A percentile compares a stretch with the other conserved stretches of the same genome.
These are phyloP conservation scores for Veloporphyrellus conicus DNA, from an alignment of 1,284 basidiomycete genomes.

Conservation along the genomic window DNA sequence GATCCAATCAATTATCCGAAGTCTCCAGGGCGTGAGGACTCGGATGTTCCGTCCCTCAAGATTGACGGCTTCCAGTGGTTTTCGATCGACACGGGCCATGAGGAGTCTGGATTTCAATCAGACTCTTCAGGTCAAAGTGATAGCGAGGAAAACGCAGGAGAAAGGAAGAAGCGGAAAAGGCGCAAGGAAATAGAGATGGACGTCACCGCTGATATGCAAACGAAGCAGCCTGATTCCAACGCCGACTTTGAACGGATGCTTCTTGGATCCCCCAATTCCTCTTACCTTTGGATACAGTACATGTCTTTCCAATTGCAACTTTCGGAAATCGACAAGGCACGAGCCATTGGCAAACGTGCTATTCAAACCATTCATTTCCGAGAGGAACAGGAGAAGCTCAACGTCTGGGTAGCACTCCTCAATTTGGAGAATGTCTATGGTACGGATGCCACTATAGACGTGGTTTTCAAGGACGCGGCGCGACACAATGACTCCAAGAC, in stretches of 20 bases:
- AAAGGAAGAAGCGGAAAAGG: slow-evolving; percentile 63
- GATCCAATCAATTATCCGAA: slow-evolving; percentile 16
- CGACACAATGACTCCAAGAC: slow-evolving; percentile 91
- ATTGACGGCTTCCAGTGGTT: slow-evolving; percentile 73
- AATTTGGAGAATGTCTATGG: slow-evolving; percentile 96
- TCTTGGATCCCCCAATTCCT: slow-evolving; percentile 95
- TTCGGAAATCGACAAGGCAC: slow-evolving; percentile 92
- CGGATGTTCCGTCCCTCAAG: slow-evolving; percentile 40
- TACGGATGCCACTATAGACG: slow-evolving; percentile 73
- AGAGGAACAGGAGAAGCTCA: slow-evolving; percentile 94
- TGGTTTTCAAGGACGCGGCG: slow-evolving; percentile 85
- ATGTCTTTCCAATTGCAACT: slow-evolving; percentile 98
- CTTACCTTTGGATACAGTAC: slow-evolving; percentile 98
- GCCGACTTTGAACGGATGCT: slow-evolving; percentile 93
- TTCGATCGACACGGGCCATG: slow-evolving; percentile 35
- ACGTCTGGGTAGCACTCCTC: slow-evolving; percentile 95
- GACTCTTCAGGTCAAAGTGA: slow-evolving; percentile 50
- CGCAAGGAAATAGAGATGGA: slow-evolving; percentile 76
- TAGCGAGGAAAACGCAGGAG: slow-evolving; percentile 40
- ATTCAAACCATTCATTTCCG: slow-evolving; percentile 88
- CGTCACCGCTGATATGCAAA: slow-evolving; percentile 81
- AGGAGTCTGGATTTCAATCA: slow-evolving; percentile 29
- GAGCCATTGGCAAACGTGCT: slow-evolving; percentile 82
- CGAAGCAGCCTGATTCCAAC: slow-evolving; percentile 81
- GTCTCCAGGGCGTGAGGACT: slow-evolving; percentile 14